Evolutionary conservation across 2,329 filamentous ascomycete genomes (phyloP).

Genomic region (Cyanodermella asteris): DNA sequence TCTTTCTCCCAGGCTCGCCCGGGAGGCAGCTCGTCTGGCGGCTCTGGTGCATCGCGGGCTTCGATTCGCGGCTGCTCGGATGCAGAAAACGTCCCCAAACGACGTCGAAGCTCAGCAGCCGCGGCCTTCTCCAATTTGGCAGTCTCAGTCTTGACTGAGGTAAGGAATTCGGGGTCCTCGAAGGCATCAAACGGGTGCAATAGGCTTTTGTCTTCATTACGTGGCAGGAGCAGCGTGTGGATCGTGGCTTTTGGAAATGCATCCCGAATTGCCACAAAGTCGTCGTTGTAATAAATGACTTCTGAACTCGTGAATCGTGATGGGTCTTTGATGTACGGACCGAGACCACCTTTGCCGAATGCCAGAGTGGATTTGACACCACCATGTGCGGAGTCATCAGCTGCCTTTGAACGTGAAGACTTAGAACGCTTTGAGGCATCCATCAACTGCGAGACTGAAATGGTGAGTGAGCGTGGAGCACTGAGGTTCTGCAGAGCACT

Average conservation of each 20-base stretch:
- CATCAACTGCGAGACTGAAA: too few species aligned
- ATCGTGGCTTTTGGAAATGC: slow-evolving; percentile 66
- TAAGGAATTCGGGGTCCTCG: slow-evolving; percentile 46
- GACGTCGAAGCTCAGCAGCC: slow-evolving; percentile 51
- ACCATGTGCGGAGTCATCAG: too few species aligned
- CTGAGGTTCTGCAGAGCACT: too few species aligned
- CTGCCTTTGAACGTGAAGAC: too few species aligned
- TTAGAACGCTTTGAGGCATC: too few species aligned
- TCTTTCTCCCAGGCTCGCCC: slow-evolving; percentile 64
- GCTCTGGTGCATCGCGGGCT: slow-evolving; percentile 37
- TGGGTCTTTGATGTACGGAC: slow-evolving; percentile 43
- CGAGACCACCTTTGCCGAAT: slow-evolving; percentile 38
- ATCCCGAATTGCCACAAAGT: slow-evolving; percentile 61
- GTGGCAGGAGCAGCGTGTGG: slow-evolving; percentile 73
- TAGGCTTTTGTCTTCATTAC: slow-evolving; percentile 35
- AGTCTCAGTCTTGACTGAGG: slow-evolving; percentile 37
- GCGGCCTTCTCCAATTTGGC: slow-evolving; percentile 40
- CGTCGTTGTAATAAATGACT: slow-evolving; percentile 43
- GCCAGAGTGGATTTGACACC: too few species aligned
- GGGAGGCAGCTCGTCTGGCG: slow-evolving; percentile 32
- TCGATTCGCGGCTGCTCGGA: slow-evolving; percentile 40
- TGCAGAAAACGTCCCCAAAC: slow-evolving; percentile 39
- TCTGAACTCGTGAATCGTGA: slow-evolving; percentile 33
- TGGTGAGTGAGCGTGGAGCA: too few species aligned
- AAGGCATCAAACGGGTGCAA: slow-evolving; percentile 62